Percentiles rank a stretch among this genome's conserved stretches.
These are phyloP conservation scores for Tulasnella calospora DNA, from an alignment of 768 basidiomycete genomes.

Conservation along the genomic window DNA sequence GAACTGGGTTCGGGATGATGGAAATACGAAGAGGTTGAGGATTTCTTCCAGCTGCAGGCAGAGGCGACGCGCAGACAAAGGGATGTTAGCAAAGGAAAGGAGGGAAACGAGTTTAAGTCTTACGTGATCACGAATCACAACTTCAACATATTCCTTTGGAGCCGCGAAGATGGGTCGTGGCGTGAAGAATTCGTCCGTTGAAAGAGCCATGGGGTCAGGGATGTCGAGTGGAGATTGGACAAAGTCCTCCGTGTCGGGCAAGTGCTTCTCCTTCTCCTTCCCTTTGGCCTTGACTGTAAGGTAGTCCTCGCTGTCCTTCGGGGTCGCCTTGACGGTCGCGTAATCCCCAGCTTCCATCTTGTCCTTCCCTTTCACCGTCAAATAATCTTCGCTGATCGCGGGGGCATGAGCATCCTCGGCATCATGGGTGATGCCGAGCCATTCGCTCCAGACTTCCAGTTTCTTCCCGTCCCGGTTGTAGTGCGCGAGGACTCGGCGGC, in stretches of 20 bases:
- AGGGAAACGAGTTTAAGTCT: constrained; percentile 32
- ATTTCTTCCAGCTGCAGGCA: constrained; percentile 52
- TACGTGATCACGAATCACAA: constrained; percentile 59
- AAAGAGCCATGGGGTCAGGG: neutral
- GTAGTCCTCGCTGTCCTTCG: neutral
- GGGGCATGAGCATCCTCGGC: neutral
- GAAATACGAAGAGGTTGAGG: constrained; percentile 60
- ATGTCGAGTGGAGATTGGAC: neutral
- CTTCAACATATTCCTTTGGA: constrained; percentile 41
- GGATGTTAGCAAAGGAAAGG: neutral
- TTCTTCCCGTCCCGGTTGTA: constrained; percentile 65
- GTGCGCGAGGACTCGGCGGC: constrained; percentile 48
- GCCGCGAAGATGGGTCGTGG: neutral
- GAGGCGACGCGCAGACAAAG: neutral
- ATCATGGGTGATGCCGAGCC: constrained; percentile 46
- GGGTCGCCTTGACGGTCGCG: neutral
- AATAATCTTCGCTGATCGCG: neutral
- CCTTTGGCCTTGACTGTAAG: neutral
- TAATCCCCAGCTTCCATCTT: neutral
- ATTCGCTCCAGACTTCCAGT: constrained; percentile 68
- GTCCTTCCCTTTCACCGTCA: neutral
- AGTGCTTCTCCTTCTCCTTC: neutral
- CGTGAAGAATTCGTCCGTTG: neutral
- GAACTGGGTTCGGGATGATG: constrained; percentile 68
- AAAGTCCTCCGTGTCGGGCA: neutral